Base-by-base conservation (phyloP, 2,329 filamentous ascomycete genomes). In the Penicillium sp. region DNA sequence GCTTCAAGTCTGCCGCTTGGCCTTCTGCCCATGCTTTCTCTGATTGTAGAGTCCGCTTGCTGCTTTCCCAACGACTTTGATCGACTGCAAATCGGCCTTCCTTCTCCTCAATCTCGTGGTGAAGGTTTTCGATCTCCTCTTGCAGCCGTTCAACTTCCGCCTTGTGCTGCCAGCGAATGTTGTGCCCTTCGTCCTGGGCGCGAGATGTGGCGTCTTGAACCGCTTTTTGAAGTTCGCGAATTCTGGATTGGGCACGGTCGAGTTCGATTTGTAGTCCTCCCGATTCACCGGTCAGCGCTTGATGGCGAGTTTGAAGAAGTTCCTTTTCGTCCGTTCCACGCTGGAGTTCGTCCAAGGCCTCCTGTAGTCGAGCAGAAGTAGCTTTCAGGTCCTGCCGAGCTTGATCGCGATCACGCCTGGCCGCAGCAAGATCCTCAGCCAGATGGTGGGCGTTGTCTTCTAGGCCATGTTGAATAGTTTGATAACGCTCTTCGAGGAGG, bases 81-180 rank as follows among this genome's bases (percentile, higher is more conserved):
- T 90, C 86, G 55, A 87, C 84, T 56, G 87, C 85, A 73, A 88
- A 87, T 37, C 88, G 78, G 46, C 86, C 87, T 64, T 90, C 85
- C 61, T 86, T 89, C 62, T 89, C 85, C 61, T 85, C 82, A 32
- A 89, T 79, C 60, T 88, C 83, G 20, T 85, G 82, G 56, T 87
- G 84, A 5, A 89, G 76, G 51, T 81, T 78, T 50, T 82, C 85
- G 22, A 87, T 74, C 47, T 89, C 82, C 59, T 79, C 76, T 58
- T 76, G 74, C n/a, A 85, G 69, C 16, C 76, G 78, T 50, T 84
- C 80, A 43, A 85, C 74, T 59, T 86, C 82, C 14, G 74, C 71
- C 59, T 79, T 80, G 57, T 84, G 81, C 62, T 85, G 78, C 50
- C 73, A 71, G 55, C 79, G 78, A 37, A 89, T 76, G 53, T 85